phyloP scores from a whole-genome alignment of 2,329 filamentous ascomycete species.

The Botryotinia convoluta region DNA sequence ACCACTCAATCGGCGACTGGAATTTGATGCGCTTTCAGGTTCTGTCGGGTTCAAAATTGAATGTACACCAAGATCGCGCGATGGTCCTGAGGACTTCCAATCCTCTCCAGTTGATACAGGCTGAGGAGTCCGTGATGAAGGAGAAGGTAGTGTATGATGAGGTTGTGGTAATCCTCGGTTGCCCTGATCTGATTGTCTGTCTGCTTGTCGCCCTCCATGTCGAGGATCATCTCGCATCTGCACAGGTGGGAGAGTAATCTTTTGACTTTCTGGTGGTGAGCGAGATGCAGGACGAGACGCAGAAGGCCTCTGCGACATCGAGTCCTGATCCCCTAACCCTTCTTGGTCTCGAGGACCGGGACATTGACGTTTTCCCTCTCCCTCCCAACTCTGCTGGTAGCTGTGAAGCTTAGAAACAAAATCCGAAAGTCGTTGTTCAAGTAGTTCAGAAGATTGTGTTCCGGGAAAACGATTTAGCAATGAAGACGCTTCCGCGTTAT shows the following conservation, averaged over 20 bases:
- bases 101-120: slow-evolving; percentile 27
- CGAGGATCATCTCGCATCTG: slow-evolving; percentile 38
- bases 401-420: slow-evolving; percentile 39
- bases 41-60: slow-evolving; percentile 41
- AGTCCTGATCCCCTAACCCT: slow-evolving; percentile 56
- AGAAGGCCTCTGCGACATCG: slow-evolving; percentile 63
- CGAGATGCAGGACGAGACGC: slow-evolving; percentile 55
- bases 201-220: slow-evolving; percentile 30
- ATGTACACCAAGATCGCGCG: slow-evolving; percentile 39
- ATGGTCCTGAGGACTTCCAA: slow-evolving; percentile 31
- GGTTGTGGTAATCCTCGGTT: slow-evolving; percentile 24
- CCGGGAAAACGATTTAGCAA: slow-evolving; percentile 33
- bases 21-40: slow-evolving; percentile 27
- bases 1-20: slow-evolving; percentile 29
- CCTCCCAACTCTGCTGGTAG: slow-evolving; percentile 40
- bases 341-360: slow-evolving; percentile 50
- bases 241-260: slow-evolving; percentile 37
- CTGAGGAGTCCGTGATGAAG: slow-evolving; percentile 27
- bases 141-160: slow-evolving; percentile 29
- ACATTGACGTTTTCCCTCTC: slow-evolving; percentile 52
- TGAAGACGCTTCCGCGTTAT: slow-evolving; percentile 36
- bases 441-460: slow-evolving; percentile 33
- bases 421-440: slow-evolving; percentile 36
- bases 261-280: slow-evolving; percentile 38
- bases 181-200: slow-evolving; percentile 31